phyloP scores from a whole-genome alignment of 192 early-diverging fungal genomes.

The Piromyces sp. region DNA sequence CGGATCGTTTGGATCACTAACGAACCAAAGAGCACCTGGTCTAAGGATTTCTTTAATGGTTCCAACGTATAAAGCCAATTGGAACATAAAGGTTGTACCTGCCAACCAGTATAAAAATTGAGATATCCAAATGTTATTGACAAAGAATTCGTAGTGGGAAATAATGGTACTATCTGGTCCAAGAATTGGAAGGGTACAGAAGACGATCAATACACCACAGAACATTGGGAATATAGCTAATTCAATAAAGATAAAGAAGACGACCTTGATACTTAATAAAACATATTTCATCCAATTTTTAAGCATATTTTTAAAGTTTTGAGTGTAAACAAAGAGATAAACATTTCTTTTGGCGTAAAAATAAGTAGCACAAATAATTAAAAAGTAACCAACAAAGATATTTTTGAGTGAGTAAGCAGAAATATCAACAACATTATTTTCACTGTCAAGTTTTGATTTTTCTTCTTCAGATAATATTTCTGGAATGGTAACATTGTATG shows the following conservation, averaged over 20 bases:
- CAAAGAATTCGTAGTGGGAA: slow-evolving; percentile 38
- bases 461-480: slow-evolving; percentile 6
- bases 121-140: slow-evolving; percentile 40
- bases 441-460: slow-evolving; percentile 7
- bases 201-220: slow-evolving; percentile 73
- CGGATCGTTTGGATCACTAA: slow-evolving; percentile 90
- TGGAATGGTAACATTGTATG: background rate
- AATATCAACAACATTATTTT: slow-evolving; percentile 13
- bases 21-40: slow-evolving; percentile 94
- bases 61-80: slow-evolving; percentile 74
- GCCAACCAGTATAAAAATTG: slow-evolving; percentile 76
- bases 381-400: slow-evolving; percentile 40
- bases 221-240: slow-evolving; percentile 69
- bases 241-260: slow-evolving; percentile 76
- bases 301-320: slow-evolving; percentile 15
- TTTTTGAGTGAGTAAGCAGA: slow-evolving; percentile 35
- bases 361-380: slow-evolving; percentile 12
- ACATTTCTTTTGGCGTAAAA: background rate
- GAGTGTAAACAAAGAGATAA: slow-evolving; percentile 11
- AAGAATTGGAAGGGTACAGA: slow-evolving; percentile 63
- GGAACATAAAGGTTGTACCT: slow-evolving; percentile 86
- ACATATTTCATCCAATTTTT: slow-evolving; percentile 13
- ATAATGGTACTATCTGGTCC: slow-evolving; percentile 28
- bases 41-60: slow-evolving; percentile 67
- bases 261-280: slow-evolving; percentile 34